These are phyloP conservation scores for Chrysanthemum lavandulifolium DNA, from an alignment of 129 eudicot genomes.

Conservation along the genomic window DNA sequence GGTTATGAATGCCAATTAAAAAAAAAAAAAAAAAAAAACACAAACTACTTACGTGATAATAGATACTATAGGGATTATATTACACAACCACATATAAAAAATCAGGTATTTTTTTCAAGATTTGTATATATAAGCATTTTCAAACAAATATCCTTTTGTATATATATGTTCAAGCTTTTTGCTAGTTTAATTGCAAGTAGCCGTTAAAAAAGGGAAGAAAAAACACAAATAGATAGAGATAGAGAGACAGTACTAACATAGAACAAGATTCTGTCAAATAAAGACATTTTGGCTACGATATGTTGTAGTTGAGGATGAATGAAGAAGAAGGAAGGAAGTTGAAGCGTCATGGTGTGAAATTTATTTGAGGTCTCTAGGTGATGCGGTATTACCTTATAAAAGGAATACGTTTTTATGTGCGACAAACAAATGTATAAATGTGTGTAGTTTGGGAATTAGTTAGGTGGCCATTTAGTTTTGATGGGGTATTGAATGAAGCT, in stretches of 20 bases:
- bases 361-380: not conserved
- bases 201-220: not conserved
- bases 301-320: conserved; percentile 49
- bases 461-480: not conserved
- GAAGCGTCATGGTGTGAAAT: conserved; percentile 22
- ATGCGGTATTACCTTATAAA: not conserved
- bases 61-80: no score
- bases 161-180: no score
- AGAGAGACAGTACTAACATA: conserved; percentile 37
- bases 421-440: not conserved
- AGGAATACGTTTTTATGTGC: not conserved
- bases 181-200: no score
- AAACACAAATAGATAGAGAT: not conserved
- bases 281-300: conserved; percentile 35
- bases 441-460: not conserved
- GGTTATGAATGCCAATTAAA: no score
- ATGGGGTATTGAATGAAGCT: not conserved
- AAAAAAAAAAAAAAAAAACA: no score
- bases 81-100: no score
- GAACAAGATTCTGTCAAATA: conserved; percentile 42
- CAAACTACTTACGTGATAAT: no score
- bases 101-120: no score
- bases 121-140: no score
- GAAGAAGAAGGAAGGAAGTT: conserved; percentile 27
- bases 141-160: no score